Conservation (phyloP, 441 rosid genomes). For the Cnidoscolus chayamansa region DNA sequence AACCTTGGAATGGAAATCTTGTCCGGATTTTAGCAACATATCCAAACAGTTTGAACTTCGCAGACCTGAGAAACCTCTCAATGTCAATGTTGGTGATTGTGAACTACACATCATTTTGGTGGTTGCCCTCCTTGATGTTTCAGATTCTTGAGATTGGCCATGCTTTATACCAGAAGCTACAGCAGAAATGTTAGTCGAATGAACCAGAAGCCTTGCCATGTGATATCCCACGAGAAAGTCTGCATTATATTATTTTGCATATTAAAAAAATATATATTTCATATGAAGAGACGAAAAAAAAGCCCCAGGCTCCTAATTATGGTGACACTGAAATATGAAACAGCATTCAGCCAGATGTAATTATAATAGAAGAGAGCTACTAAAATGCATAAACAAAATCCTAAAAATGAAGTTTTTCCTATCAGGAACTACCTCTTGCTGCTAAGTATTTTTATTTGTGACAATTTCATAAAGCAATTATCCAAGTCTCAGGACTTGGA, state of each 20-base stretch:
- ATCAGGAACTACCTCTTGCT: background rate
- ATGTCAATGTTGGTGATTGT: slow-evolving; percentile 39
- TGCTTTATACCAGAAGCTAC: slow-evolving; percentile 38
- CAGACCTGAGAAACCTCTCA: slow-evolving; percentile 58
- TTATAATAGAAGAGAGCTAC: background rate
- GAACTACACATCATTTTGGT: slow-evolving; percentile 50
- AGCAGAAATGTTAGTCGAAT: slow-evolving; percentile 45
- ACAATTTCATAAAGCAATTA: background rate
- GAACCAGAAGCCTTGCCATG: slow-evolving; percentile 72
- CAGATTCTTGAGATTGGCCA: slow-evolving; percentile 42
- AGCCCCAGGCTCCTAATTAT: background rate
- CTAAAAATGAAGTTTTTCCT: background rate
- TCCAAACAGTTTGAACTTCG: slow-evolving; percentile 58
- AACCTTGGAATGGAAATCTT: slow-evolving; percentile 47
- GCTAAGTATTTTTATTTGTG: background rate
- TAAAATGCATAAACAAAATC: background rate
- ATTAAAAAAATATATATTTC: slow-evolving; percentile 5
- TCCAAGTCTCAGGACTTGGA: background rate
- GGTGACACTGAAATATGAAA: background rate
- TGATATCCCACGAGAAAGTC: slow-evolving; percentile 25
- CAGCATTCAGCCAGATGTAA: background rate
- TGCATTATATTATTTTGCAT: slow-evolving; percentile 34
- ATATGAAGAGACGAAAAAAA: background rate
- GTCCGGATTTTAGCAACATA: slow-evolving; percentile 33
- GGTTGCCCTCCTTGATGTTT: slow-evolving; percentile 36